Percentiles rank a stretch among this genome's conserved stretches.
Conservation (phyloP, 495 filamentous ascomycete genomes). For the Lepraria neglecta region DNA sequence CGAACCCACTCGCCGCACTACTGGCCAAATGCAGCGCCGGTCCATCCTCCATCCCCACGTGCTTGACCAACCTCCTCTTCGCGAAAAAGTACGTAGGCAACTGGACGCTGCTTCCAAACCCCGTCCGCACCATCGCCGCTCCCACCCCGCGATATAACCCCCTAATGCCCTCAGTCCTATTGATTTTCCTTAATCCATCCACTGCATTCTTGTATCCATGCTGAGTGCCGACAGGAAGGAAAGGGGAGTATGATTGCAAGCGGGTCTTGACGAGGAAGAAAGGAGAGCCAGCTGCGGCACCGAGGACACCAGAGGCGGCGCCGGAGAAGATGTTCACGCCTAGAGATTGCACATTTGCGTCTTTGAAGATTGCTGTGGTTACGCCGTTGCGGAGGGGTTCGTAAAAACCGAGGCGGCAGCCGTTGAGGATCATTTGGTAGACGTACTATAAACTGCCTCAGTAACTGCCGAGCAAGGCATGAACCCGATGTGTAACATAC, state of each 20-base stretch:
- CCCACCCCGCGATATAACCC: constrained; percentile 86
- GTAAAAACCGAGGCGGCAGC: constrained; percentile 95
- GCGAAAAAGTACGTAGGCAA: constrained; percentile 98
- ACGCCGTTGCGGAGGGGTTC: constrained; percentile 75
- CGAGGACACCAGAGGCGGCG: constrained; percentile 79
- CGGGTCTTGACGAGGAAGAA: constrained; percentile 99
- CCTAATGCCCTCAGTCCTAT: constrained; percentile 63
- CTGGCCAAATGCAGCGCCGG: constrained; percentile 82
- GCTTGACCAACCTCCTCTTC: constrained; percentile 72
- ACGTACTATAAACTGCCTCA: constrained; percentile 57
- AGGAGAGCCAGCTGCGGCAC: constrained; percentile 83
- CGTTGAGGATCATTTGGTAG: constrained; percentile 95
- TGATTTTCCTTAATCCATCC: constrained; percentile 78
- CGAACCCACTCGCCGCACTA: constrained; percentile 86
- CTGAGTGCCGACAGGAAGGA: constrained; percentile 92
- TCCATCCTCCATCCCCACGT: constrained; percentile 85
- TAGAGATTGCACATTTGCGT: constrained; percentile 69
- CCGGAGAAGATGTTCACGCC: constrained; percentile 90
- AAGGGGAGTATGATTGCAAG: constrained; percentile 88
- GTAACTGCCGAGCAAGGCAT: not conserved
- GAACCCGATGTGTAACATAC: constrained; percentile 38
- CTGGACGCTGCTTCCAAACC: constrained; percentile 91
- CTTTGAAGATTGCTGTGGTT: constrained; percentile 60
- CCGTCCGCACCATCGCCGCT: constrained; percentile 94
- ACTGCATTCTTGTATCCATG: constrained; percentile 82